Base-by-base conservation (phyloP, 208 protist genomes). In the Acanthamoeba culbertsoni region DNA sequence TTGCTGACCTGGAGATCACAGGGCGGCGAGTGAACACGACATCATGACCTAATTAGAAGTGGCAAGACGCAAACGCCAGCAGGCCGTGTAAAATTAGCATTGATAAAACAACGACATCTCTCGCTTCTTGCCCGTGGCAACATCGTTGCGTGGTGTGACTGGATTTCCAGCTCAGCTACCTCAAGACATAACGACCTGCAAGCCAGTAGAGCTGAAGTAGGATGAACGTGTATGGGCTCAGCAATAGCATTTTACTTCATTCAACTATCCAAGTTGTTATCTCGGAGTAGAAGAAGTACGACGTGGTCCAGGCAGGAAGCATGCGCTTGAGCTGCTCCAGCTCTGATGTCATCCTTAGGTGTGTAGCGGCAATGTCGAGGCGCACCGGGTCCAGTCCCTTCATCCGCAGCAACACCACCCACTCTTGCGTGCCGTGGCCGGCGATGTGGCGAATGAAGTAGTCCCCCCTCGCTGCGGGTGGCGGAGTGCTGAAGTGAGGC, bases 401-500 rank as follows among this genome's bases (percentile, higher is more conserved):
- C 43, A 92, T 42, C 1, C 43, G 55, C 16, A 92, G 86, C 20
- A 57, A 20, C n/a, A 92, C 43, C n/a, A 62, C 43, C 86, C 86
- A 92, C 40, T 92, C 43, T 10, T 42, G 55, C 12, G 62, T 77
- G 86, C 62, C 62, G n/a, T 92, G 42, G 10, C 40, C 86, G 20
- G 40, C 86, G 7, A 92, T 57, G 46, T 92, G 86, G 37, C 86
- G 86, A 12, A 92, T 75, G 59, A 92, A 77, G 62, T 92, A 92
- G 62, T 92, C 43, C 6, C 86, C 86, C 2, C 51, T 28, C 53
- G 79, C 51, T 12, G 48, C 35, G 37, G 68, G 40, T 16, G 73
- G 73, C 73, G 73, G 73, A 6, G 73, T 84, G 73, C n/a, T 46
- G 42, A 84, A 84, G 45, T 90, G 82, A 20, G 55, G 33, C 55